Evolutionary conservation across 768 basidiomycete genomes (phyloP), one percentile per base, ranked within the genome.

Genomic region (Pulveroboletus sp.): DNA sequence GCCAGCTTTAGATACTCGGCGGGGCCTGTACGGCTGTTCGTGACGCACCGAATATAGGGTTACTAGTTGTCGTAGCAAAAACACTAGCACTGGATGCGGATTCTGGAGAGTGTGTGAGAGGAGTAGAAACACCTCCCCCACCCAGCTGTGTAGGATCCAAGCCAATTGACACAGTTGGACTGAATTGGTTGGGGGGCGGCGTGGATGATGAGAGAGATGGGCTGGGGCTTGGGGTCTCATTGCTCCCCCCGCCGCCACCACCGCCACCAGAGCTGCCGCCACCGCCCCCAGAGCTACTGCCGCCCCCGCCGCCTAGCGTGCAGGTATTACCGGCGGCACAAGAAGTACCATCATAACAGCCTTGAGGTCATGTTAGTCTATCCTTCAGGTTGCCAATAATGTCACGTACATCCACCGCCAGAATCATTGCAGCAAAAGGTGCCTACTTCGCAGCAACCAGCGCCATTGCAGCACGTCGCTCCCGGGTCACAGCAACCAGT

Each of bases 351-450:
- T 4, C 19, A 10, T 56, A 41, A 35, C 63, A 65, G 40, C 63
- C 63, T 64, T 25, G 1, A 24, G 23, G 6, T 0, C 14, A 21
- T 10, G n/a, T 56, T 20, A 62, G 51, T 42, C 41, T 23, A 25
- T 13, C 17, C 2, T 13, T 2, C 19, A 13, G 10, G 5, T 9
- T 12, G 21, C 6, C 1, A 17, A 4, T n/a, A 25, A 3, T 11
- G 12, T 7, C 11, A 58, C 63, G 21, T 38, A 65, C 63, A 64
- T 45, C 50, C 56, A 25, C 63, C 63, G 24, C 36, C 29, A 9
- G 36, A 36, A 29, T 64, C 63, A 29, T 48, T 55, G 24, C 63
- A 64, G 17, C 63, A 65, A 20, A 44, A 33, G 33, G 13, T 33
- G 33, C 33, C 16, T 6, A 8, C 7, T 4, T 33, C 33, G 33